Percentiles rank a stretch among this genome's conserved stretches.
phyloP scores from a whole-genome alignment of 192 early-diverging fungal species.

The Geosiphon pyriformis region DNA sequence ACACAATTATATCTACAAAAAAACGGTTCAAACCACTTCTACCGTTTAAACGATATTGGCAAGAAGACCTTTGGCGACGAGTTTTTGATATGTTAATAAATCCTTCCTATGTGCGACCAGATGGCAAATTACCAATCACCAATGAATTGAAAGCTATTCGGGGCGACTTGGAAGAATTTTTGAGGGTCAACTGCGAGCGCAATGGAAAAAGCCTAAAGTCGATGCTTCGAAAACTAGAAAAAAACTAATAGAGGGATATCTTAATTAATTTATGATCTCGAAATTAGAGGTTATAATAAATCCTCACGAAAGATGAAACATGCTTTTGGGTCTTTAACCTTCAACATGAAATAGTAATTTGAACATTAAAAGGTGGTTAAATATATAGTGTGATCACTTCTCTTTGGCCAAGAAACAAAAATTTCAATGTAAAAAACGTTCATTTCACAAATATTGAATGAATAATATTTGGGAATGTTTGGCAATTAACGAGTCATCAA shows the following conservation, averaged over 20 bases:
- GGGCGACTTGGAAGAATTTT: conserved; percentile 12
- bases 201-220: conserved; percentile 17
- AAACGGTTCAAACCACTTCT: conserved; percentile 18
- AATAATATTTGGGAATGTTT: neutral
- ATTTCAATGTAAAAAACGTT: too few species aligned
- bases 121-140: conserved; percentile 15
- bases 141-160: conserved; percentile 14
- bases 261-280: too few species aligned
- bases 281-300: too few species aligned
- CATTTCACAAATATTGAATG: too few species aligned
- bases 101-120: conserved; percentile 7
- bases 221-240: conserved; percentile 11
- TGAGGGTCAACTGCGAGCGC: conserved; percentile 12
- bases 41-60: conserved; percentile 31
- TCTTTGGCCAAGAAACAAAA: too few species aligned
- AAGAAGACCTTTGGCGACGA: conserved; percentile 17
- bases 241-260: neutral
- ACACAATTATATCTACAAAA: neutral
- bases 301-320: too few species aligned
- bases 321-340: too few species aligned
- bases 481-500: neutral
- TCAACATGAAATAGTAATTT: too few species aligned
- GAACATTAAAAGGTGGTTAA: too few species aligned
- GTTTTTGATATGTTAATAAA: conserved; percentile 28
- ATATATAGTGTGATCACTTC: too few species aligned